Percentiles rank a stretch among this genome's conserved stretches.
Evolutionary conservation across 2,329 filamentous ascomycete genomes (phyloP).

Genomic region (Fusarium incarnatum): DNA sequence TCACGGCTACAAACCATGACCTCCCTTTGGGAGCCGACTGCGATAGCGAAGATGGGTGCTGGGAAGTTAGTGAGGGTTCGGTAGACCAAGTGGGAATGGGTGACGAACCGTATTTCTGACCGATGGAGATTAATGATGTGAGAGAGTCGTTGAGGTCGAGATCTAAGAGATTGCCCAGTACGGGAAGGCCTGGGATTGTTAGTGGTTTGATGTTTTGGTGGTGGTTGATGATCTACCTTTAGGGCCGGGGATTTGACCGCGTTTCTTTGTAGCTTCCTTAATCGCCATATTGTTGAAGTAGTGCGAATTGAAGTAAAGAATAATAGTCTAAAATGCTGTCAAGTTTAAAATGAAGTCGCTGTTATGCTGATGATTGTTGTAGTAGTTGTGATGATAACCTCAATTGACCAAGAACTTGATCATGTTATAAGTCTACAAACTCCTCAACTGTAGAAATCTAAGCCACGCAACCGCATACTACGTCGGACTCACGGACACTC

Average conservation of each 20-base stretch:
- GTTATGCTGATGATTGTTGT: neutral
- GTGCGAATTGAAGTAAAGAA: too few species aligned
- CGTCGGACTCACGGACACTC: neutral
- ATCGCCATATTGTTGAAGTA: neutral
- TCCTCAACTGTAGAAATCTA: neutral
- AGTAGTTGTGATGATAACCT: neutral
- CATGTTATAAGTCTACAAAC: neutral
- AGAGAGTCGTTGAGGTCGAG: neutral
- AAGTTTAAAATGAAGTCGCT: neutral
- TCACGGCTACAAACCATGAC: neutral
- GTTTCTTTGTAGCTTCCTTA: neutral
- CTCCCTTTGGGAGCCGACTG: neutral
- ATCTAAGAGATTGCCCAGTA: neutral
- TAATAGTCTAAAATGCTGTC: neutral
- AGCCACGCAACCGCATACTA: neutral
- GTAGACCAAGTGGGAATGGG: accelerated
- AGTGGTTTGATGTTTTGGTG: neutral
- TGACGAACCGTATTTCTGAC: slow-evolving; percentile 2
- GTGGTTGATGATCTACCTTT: neutral
- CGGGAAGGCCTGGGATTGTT: neutral
- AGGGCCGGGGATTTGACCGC: neutral
- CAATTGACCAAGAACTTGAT: neutral
- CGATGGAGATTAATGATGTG: neutral
- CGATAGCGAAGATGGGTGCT: neutral
- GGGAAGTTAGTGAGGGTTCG: neutral